Evolutionary conservation across 768 basidiomycete species (phyloP).

Genomic region (Filobasidium wieringae): DNA sequence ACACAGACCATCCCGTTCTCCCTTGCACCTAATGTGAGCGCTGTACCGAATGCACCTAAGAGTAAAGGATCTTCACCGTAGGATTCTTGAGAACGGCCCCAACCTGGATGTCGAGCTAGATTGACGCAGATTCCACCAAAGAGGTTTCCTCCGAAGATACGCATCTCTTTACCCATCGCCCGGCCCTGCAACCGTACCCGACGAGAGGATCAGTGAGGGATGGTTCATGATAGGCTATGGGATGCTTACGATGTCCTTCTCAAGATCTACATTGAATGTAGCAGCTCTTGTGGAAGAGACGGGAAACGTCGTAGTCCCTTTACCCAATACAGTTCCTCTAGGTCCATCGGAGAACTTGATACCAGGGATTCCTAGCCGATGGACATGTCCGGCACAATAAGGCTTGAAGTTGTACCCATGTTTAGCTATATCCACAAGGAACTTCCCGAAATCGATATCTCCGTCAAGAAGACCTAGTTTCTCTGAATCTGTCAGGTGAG

Average conservation of each 20-base stretch:
- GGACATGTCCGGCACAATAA: not conserved
- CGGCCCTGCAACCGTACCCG: not conserved
- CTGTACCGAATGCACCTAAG: not conserved
- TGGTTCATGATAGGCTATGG: not conserved
- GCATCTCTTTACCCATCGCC: slow-evolving; percentile 1
- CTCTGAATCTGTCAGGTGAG: not conserved
- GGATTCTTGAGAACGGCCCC: slow-evolving; percentile 2
- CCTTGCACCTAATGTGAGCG: not conserved
- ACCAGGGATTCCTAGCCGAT: not conserved
- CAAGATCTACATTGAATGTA: not conserved
- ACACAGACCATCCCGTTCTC: slow-evolving; percentile 5
- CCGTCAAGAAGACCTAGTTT: slow-evolving; percentile 4
- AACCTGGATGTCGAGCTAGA: not conserved
- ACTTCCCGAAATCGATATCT: not conserved
- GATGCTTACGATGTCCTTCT: not conserved
- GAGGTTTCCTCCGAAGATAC: not conserved
- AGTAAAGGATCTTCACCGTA: slow-evolving; percentile 3
- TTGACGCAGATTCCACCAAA: slow-evolving; percentile 4
- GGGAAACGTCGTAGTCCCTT: not conserved
- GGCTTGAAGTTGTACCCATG: not conserved
- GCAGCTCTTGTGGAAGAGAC: not conserved
- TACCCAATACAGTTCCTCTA: not conserved
- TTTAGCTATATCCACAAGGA: not conserved
- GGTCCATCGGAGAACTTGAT: slow-evolving; percentile 1
- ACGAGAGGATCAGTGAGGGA: not conserved